phyloP scores from a whole-genome alignment of 2,329 filamentous ascomycete genomes.

The Neodidymelliopsis sp. region DNA sequence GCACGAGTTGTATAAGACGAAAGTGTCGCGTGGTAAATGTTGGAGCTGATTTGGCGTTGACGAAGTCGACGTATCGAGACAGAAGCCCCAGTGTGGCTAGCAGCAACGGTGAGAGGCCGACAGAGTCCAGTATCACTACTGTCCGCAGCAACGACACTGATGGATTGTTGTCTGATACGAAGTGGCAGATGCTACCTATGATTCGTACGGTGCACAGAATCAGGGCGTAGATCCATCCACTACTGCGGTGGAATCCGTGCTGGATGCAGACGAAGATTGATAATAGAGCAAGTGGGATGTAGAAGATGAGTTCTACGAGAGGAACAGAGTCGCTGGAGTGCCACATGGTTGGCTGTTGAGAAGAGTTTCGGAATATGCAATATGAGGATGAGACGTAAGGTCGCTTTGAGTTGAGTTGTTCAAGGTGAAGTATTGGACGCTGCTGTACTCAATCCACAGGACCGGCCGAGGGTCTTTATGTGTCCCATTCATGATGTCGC shows the following conservation, averaged over 20 bases:
- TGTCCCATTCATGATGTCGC: not conserved
- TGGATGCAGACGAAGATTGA: constrained; percentile 42
- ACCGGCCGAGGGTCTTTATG: too few relatives aligned
- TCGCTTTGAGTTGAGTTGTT: too few relatives aligned
- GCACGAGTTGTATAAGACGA: constrained; percentile 40
- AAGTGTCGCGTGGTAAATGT: constrained; percentile 36
- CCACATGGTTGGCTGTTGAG: too few relatives aligned
- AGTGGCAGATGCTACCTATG: constrained; percentile 58
- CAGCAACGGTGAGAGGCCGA: constrained; percentile 60
- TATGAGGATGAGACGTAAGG: too few relatives aligned
- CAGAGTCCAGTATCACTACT: constrained; percentile 54
- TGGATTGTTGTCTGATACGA: constrained; percentile 58
- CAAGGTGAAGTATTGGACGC: too few relatives aligned
- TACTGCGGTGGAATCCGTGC: constrained; percentile 52
- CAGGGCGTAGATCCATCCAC: constrained; percentile 63
- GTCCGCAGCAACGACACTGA: constrained; percentile 49
- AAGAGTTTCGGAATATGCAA: too few relatives aligned
- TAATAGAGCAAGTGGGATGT: constrained; percentile 43
- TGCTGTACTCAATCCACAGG: too few relatives aligned
- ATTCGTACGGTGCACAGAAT: constrained; percentile 62
- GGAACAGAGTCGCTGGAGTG: constrained; percentile 20
- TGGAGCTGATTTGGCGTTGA: constrained; percentile 22
- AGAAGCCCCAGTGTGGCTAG: constrained; percentile 57
- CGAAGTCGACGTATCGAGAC: constrained; percentile 36
- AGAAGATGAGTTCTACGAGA: constrained; percentile 47